A percentile compares a stretch with the other conserved stretches of the same genome.
Evolutionary conservation across 352 stramenopile species (phyloP).

Genomic region (Pythium phragmiticola): DNA sequence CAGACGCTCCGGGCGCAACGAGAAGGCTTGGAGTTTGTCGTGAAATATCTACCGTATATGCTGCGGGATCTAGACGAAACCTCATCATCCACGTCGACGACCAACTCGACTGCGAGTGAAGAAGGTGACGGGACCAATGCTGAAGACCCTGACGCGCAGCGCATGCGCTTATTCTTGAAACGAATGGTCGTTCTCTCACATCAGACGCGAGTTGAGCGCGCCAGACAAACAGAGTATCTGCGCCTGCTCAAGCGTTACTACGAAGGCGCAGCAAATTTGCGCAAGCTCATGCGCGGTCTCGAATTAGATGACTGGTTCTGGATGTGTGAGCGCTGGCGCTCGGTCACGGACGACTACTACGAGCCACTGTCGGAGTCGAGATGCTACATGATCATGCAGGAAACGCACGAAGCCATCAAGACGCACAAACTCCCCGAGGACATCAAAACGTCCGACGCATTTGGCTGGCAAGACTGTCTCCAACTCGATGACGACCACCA

Average conservation of each 20-base stretch:
- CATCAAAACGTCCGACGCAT: background rate
- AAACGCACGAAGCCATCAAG: background rate
- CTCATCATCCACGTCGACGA: background rate
- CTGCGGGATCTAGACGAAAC: background rate
- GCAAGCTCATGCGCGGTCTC: slow-evolving; percentile 4
- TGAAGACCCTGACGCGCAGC: background rate
- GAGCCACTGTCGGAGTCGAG: background rate
- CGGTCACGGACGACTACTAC: no score
- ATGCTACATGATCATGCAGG: background rate
- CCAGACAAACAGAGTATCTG: background rate
- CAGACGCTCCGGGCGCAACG: background rate
- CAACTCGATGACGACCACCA: background rate
- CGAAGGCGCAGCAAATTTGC: slow-evolving; percentile 1
- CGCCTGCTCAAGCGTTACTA: background rate
- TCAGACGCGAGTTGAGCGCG: background rate
- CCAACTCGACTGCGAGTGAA: background rate
- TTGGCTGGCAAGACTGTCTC: slow-evolving; percentile 5
- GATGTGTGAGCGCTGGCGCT: slow-evolving; percentile 11
- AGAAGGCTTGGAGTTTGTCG: background rate
- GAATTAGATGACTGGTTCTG: slow-evolving; percentile 8
- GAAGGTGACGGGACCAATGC: background rate
- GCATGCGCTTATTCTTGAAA: background rate
- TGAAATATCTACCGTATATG: background rate
- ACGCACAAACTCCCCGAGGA: no score
- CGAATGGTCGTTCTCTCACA: background rate